Evolutionary conservation across 768 basidiomycete genomes (phyloP).

Genomic region (Strobilomyces dryophilus): DNA sequence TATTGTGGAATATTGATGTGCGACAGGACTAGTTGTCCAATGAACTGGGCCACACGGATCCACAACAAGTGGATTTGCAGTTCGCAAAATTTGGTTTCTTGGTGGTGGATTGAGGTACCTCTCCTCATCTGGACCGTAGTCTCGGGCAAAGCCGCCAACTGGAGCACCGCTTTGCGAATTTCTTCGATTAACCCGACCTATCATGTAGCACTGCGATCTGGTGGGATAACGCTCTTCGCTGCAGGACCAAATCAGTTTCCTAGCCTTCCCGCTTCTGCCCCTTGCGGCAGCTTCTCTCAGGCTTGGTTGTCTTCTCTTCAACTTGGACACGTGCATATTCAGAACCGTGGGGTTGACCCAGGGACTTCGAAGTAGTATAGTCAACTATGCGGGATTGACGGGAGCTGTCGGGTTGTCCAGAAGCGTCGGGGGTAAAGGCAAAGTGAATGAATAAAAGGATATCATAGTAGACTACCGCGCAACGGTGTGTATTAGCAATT

Average conservation of each 20-base stretch:
- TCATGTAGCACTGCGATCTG: background rate
- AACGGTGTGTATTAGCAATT: background rate
- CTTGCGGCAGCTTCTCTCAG: conserved; percentile 10
- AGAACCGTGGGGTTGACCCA: conserved; percentile 17
- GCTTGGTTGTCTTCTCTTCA: conserved; percentile 21
- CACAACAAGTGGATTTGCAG: too few relatives aligned
- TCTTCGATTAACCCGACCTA: too few relatives aligned
- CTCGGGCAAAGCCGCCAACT: too few relatives aligned
- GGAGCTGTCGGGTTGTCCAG: conserved; percentile 17
- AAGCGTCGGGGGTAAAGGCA: background rate
- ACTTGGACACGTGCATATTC: conserved; percentile 21
- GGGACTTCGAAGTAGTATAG: conserved; percentile 17
- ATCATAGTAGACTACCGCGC: background rate
- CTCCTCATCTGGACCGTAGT: too few relatives aligned
- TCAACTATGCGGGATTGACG: conserved; percentile 18
- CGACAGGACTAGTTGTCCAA: too few relatives aligned
- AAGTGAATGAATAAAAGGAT: conserved; percentile 14
- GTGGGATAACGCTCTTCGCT: background rate
- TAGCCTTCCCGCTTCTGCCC: conserved; percentile 22
- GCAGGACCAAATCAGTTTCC: conserved; percentile 20
- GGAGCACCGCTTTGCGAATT: too few relatives aligned
- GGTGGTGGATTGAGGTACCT: too few relatives aligned
- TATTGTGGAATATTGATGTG: too few relatives aligned
- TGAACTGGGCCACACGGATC: too few relatives aligned
- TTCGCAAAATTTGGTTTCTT: too few relatives aligned